Evolutionary conservation across 2,329 filamentous ascomycete species (phyloP).

Genomic region (Amphichorda felina): DNA sequence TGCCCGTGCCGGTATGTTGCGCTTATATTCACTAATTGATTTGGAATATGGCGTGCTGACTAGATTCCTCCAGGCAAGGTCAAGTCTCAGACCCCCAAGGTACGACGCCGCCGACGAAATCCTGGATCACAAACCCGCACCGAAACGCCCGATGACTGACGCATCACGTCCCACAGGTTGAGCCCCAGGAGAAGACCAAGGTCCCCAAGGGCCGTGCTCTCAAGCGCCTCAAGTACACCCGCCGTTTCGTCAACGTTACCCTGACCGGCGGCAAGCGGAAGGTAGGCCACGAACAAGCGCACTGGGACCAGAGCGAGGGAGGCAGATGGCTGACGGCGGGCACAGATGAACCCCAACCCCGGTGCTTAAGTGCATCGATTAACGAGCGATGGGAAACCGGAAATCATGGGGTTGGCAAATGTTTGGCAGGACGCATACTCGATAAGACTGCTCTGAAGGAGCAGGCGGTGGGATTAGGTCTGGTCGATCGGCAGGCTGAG

Average conservation of each 20-base stretch:
- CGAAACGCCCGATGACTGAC: slow-evolving; percentile 15
- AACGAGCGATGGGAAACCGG: slow-evolving; percentile 11
- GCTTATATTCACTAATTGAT: slow-evolving; percentile 4
- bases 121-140: slow-evolving; percentile 5
- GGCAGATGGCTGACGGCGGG: slow-evolving; percentile 10
- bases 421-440: slow-evolving; percentile 13
- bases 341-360: slow-evolving; percentile 80
- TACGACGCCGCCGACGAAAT: slow-evolving; percentile 31
- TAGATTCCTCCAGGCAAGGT: slow-evolving; percentile 88
- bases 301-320: neutral
- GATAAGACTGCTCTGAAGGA: slow-evolving; percentile 15
- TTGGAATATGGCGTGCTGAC: slow-evolving; percentile 15
- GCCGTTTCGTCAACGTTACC: slow-evolving; percentile 97
- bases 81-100: slow-evolving; percentile 92
- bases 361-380: slow-evolving; percentile 40
- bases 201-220: slow-evolving; percentile 91
- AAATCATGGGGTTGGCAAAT: slow-evolving; percentile 14
- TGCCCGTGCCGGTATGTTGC: slow-evolving; percentile 58
- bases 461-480: slow-evolving; percentile 19
- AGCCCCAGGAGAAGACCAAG: slow-evolving; percentile 93
- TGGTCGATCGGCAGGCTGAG: slow-evolving; percentile 23
- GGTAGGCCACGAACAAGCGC: slow-evolving; percentile 32
- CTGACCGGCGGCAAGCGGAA: slow-evolving; percentile 98
- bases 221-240: slow-evolving; percentile 93
- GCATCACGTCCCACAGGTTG: slow-evolving; percentile 46